These are phyloP conservation scores for Rasamsonia emersonii DNA, from an alignment of 2,329 filamentous ascomycete species.

Conservation along the genomic window DNA sequence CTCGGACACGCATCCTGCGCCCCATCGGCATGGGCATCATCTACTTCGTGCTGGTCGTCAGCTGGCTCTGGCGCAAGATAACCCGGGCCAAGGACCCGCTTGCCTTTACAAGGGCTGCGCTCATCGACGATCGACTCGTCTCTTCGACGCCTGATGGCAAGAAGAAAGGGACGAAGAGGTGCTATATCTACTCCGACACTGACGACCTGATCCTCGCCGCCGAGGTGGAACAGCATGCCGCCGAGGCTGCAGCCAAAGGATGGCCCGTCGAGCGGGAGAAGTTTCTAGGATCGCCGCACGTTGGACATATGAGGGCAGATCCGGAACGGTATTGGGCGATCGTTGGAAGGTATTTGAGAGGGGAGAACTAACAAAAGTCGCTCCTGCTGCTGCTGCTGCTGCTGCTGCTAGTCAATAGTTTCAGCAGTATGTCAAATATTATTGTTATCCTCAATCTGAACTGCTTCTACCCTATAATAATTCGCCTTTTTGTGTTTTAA, in stretches of 20 bases:
- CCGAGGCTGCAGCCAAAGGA: constrained; percentile 20
- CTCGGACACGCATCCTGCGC: constrained; percentile 21
- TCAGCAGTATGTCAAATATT: no score
- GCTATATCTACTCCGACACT: constrained; percentile 33
- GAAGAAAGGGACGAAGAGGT: constrained; percentile 14
- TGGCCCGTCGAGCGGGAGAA: constrained; percentile 27
- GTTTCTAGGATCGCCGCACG: constrained; percentile 30
- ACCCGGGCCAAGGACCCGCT: constrained; percentile 17
- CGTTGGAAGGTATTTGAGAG: constrained; percentile 13
- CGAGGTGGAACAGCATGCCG: constrained; percentile 31
- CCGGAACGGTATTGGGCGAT: constrained; percentile 33
- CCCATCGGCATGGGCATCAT: constrained; percentile 19
- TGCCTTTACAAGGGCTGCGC: constrained; percentile 16
- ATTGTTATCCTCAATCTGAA: no score
- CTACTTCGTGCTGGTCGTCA: constrained; percentile 15
- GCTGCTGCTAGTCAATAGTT: no score
- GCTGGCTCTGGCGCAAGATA: constrained; percentile 13
- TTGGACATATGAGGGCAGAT: constrained; percentile 31
- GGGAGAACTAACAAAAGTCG: no score
- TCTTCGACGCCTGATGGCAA: constrained; percentile 10
- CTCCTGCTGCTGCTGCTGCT: no score
- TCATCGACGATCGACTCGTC: constrained; percentile 22
- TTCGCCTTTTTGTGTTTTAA: no score
- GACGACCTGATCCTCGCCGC: constrained; percentile 28
- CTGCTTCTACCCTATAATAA: no score